phyloP scores from a whole-genome alignment of 2,329 filamentous ascomycete genomes.

The Huntiella moniliformis region DNA sequence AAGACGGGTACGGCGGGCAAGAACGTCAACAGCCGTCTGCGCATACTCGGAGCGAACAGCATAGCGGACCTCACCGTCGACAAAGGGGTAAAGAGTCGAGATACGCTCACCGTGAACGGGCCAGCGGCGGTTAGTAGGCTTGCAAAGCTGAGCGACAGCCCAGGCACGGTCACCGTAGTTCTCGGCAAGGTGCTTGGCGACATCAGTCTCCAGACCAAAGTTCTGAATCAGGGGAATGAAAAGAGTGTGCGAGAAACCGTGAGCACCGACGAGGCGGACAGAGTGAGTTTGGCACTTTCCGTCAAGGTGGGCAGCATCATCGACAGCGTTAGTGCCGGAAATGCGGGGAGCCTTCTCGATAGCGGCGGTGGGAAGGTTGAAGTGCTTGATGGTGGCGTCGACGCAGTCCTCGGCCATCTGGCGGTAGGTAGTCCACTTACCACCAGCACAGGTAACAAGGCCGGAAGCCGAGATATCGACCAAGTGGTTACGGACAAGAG shows the following conservation, averaged over 20 bases:
- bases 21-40: conserved; percentile 72
- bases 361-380: conserved; percentile 39
- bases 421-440: conserved; percentile 86
- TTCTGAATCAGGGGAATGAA: conserved; percentile 94
- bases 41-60: conserved; percentile 80
- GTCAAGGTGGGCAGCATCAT: conserved; percentile 45
- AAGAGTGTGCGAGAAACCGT: conserved; percentile 71
- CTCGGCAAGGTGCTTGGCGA: conserved; percentile 71
- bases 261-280: conserved; percentile 63
- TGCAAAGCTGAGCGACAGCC: conserved; percentile 67
- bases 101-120: conserved; percentile 69
- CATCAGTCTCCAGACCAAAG: conserved; percentile 78
- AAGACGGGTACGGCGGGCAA: conserved; percentile 66
- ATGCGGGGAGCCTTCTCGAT: conserved; percentile 44
- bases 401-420: conserved; percentile 87
- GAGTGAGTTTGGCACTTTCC: conserved; percentile 70
- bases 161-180: conserved; percentile 87
- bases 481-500: conserved; percentile 72
- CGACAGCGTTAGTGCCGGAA: conserved; percentile 48
- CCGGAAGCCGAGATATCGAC: conserved; percentile 64
- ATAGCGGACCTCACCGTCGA: conserved; percentile 82
- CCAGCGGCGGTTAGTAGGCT: conserved; percentile 59
- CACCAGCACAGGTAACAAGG: conserved; percentile 67
- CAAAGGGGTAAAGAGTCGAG: conserved; percentile 65
- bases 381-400: conserved; percentile 55